A percentile compares a stretch with the other conserved stretches of the same genome.
Evolutionary conservation across 257 asterid genomes (phyloP).

Genomic region (Verbascum thapsus): DNA sequence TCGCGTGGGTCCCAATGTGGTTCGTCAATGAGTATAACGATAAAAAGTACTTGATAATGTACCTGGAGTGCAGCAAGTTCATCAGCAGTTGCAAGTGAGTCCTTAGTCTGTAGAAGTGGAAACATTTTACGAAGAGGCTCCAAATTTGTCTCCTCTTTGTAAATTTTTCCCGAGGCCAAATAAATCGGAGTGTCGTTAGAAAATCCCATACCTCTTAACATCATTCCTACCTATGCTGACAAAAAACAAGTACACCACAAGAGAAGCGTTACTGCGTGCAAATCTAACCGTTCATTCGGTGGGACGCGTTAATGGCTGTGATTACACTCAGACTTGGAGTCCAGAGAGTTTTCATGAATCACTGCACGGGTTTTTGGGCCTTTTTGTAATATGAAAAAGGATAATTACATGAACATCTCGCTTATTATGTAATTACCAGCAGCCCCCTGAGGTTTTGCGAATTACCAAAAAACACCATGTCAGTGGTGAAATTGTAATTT

Average conservation of each 20-base stretch:
- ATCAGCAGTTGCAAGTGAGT: constrained; percentile 64
- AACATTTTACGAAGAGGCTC: constrained; percentile 77
- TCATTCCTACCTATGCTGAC: constrained; percentile 97
- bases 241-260: constrained; percentile 47
- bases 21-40: not conserved
- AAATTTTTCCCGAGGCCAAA: constrained; percentile 82
- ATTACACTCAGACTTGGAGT: too few species aligned
- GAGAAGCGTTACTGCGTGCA: constrained; percentile 38
- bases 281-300: not conserved
- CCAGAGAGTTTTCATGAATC: too few species aligned
- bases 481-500: too few species aligned
- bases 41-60: constrained; percentile 8
- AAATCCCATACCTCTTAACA: constrained; percentile 97
- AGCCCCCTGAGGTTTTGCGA: too few species aligned
- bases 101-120: constrained; percentile 78
- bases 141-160: constrained; percentile 58
- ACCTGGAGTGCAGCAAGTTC: constrained; percentile 79
- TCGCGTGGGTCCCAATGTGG: too few species aligned
- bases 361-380: too few species aligned
- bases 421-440: too few species aligned
- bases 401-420: too few species aligned
- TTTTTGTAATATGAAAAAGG: too few species aligned
- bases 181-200: constrained; percentile 67
- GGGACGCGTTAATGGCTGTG: too few species aligned
- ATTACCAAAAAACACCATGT: too few species aligned